Conservation (phyloP, 352 stramenopile species). For the Phytophthora sojae region DNA sequence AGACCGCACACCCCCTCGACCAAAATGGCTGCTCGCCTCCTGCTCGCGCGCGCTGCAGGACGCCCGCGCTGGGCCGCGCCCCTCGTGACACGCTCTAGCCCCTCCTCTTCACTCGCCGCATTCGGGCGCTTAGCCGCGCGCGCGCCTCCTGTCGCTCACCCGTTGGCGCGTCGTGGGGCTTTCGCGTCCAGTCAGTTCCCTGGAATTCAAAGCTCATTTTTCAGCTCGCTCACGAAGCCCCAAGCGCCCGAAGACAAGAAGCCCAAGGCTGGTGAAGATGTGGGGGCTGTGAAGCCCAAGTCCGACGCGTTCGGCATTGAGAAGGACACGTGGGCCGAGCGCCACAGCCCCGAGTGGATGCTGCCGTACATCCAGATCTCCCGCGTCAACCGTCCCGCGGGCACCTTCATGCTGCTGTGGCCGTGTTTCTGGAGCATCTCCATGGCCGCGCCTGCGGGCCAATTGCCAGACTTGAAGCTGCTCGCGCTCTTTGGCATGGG, state of each 20-base stretch:
- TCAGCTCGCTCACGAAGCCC: conserved; percentile 20
- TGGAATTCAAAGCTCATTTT: conserved; percentile 22
- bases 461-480: conserved; percentile 83
- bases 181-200: conserved; percentile 15
- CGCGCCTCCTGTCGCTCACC: conserved; percentile 1
- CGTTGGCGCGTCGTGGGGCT: conserved; percentile 7
- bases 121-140: conserved; percentile 5
- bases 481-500: conserved; percentile 89
- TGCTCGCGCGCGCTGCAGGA: conserved; percentile 20
- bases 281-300: neutral
- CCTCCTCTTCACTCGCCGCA: neutral
- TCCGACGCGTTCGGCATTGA: conserved; percentile 68
- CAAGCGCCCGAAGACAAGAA: conserved; percentile 6
- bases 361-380: conserved; percentile 90
- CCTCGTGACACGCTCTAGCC: neutral
- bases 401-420: conserved; percentile 97
- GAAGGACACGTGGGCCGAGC: conserved; percentile 89
- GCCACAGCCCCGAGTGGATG: conserved; percentile 77
- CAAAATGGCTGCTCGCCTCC: conserved; percentile 26
- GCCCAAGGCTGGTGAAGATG: too few species aligned
- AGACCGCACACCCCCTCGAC: neutral
- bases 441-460: conserved; percentile 86
- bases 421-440: conserved; percentile 98
- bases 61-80: conserved; percentile 8
- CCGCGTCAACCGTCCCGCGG: conserved; percentile 82